A percentile compares a stretch with the other conserved stretches of the same genome.
phyloP scores from a whole-genome alignment of 2,329 filamentous ascomycete genomes.

The Aspergillus ochraceus region DNA sequence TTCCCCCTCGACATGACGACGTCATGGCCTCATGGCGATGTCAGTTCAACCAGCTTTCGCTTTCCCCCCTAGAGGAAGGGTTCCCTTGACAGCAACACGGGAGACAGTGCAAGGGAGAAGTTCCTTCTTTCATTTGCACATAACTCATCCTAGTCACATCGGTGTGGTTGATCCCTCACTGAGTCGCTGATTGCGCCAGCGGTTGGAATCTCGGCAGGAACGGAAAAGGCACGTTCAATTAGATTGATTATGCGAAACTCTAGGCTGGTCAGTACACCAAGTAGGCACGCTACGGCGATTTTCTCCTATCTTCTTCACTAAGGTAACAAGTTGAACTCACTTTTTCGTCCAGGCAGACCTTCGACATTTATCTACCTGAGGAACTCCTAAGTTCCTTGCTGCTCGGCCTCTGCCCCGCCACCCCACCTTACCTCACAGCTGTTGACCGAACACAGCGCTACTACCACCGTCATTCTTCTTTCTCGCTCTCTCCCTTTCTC shows the following conservation, averaged over 20 bases:
- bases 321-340: too few relatives aligned
- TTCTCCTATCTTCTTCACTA: too few relatives aligned
- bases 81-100: background rate
- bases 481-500: background rate
- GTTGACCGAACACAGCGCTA: conserved; percentile 3
- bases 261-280: too few relatives aligned
- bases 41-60: background rate
- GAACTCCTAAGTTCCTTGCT: background rate
- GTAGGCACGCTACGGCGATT: too few relatives aligned
- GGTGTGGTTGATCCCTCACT: background rate
- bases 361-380: background rate
- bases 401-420: conserved; percentile 4
- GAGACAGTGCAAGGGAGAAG: background rate
- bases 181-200: background rate
- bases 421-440: conserved; percentile 4
- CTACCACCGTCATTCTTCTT: background rate
- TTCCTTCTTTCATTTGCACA: background rate
- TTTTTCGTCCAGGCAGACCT: too few relatives aligned
- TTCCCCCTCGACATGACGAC: background rate
- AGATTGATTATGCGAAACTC: too few relatives aligned
- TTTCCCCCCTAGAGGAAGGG: background rate
- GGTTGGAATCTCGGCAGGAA: conserved; percentile 1
- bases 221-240: background rate
- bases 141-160: background rate
- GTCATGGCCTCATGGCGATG: background rate